Evolutionary conservation across 2,329 filamentous ascomycete species (phyloP).

Genomic region (Cladosporium cucumerinum): DNA sequence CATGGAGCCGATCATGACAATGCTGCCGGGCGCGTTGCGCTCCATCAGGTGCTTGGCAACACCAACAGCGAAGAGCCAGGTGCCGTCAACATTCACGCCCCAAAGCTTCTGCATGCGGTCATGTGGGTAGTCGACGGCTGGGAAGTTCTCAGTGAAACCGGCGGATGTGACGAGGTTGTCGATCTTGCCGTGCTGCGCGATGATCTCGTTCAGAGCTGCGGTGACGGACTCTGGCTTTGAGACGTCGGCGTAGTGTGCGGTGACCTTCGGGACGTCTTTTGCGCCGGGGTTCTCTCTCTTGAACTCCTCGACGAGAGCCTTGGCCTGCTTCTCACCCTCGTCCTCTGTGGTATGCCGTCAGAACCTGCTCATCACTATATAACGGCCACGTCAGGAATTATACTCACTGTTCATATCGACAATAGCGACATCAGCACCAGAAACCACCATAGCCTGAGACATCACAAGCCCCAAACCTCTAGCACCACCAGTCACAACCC

Average conservation of each 20-base stretch:
- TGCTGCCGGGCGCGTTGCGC: constrained; percentile 72
- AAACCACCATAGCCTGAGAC: constrained; percentile 85
- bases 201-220: constrained; percentile 65
- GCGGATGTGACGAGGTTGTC: constrained; percentile 94
- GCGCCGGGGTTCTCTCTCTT: constrained; percentile 74
- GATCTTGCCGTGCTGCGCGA: constrained; percentile 70
- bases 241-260: constrained; percentile 87
- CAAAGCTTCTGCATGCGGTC: constrained; percentile 91
- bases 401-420: constrained; percentile 85
- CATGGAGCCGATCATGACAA: constrained; percentile 97
- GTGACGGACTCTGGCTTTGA: constrained; percentile 76
- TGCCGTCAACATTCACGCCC: constrained; percentile 90
- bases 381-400: not conserved
- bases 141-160: constrained; percentile 93
- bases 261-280: constrained; percentile 73
- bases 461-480: constrained; percentile 87
- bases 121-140: constrained; percentile 84
- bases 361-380: not conserved
- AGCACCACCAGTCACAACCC: constrained; percentile 85
- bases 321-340: constrained; percentile 74
- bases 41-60: constrained; percentile 88
- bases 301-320: constrained; percentile 71
- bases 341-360: constrained; percentile 56
- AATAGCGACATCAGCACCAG: constrained; percentile 83
- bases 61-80: constrained; percentile 80